These are phyloP conservation scores for Trichophyton schoenleinii DNA, from an alignment of 2,329 filamentous ascomycete genomes.

Conservation along the genomic window DNA sequence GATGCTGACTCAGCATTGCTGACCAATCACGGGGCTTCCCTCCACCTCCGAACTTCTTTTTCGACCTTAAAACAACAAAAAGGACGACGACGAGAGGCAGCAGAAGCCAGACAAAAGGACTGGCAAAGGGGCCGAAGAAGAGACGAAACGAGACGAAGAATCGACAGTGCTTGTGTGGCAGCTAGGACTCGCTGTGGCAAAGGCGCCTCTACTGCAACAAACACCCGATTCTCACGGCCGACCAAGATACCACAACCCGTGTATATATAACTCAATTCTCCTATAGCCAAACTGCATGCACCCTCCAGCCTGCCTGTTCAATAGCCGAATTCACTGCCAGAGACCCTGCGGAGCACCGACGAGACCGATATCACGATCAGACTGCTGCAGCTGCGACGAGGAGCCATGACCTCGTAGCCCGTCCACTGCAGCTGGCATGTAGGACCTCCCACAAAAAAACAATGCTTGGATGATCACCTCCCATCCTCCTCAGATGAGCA, in stretches of 20 bases:
- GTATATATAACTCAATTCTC: slow-evolving; percentile 2
- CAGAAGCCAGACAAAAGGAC: neutral
- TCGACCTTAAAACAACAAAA: neutral
- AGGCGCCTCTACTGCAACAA: neutral
- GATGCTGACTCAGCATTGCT: neutral
- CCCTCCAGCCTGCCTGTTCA: neutral
- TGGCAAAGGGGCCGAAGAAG: neutral
- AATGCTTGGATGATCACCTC: slow-evolving; percentile 22
- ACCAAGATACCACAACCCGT: neutral
- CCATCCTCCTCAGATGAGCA: slow-evolving; percentile 28
- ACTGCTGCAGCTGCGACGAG: neutral
- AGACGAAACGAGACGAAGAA: neutral
- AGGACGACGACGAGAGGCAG: neutral
- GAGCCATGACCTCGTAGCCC: slow-evolving; percentile 13
- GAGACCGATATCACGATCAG: neutral
- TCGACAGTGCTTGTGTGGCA: neutral
- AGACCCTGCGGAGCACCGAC: neutral
- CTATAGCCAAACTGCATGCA: slow-evolving; percentile 1
- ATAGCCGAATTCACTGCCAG: neutral
- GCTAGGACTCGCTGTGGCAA: neutral
- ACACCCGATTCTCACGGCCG: neutral
- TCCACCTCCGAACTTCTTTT: neutral
- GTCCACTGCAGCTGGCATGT: slow-evolving; percentile 18
- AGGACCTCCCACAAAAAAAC: slow-evolving; percentile 23
- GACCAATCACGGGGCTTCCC: slow-evolving; percentile 1